Evolutionary conservation across 2,329 filamentous ascomycete species (phyloP).

Genomic region (Ophiostoma angusticollis): DNA sequence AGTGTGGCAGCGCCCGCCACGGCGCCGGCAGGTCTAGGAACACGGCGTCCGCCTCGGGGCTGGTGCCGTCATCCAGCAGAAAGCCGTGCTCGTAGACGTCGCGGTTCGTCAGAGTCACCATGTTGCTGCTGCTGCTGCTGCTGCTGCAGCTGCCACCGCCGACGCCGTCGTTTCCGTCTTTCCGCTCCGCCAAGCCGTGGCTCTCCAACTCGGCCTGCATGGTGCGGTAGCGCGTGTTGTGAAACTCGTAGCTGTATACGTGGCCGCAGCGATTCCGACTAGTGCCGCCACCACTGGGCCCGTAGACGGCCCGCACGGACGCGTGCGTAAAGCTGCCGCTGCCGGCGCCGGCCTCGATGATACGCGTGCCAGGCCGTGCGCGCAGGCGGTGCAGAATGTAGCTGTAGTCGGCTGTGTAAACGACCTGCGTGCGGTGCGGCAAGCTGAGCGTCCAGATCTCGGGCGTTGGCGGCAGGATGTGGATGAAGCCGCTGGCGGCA

Average conservation of each 20-base stretch:
- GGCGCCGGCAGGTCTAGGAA: slow-evolving; percentile 74
- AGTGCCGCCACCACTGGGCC: slow-evolving; percentile 26
- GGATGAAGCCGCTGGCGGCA: slow-evolving; percentile 58
- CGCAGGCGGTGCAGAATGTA: slow-evolving; percentile 68
- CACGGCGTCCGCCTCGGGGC: slow-evolving; percentile 54
- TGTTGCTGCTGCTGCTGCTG: too few species aligned
- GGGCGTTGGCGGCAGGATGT: slow-evolving; percentile 65
- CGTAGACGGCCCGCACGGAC: slow-evolving; percentile 61
- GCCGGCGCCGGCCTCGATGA: slow-evolving; percentile 73
- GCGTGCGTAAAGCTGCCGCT: slow-evolving; percentile 79
- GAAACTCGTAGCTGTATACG: slow-evolving; percentile 75
- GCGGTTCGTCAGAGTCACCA: slow-evolving; percentile 63
- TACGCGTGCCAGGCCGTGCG: slow-evolving; percentile 55
- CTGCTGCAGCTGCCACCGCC: too few species aligned
- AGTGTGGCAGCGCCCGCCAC: slow-evolving; percentile 65
- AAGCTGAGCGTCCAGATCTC: slow-evolving; percentile 72
- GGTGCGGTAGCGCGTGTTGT: slow-evolving; percentile 57
- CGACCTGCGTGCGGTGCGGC: slow-evolving; percentile 73
- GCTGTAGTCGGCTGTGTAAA: slow-evolving; percentile 79
- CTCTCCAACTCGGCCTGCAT: slow-evolving; percentile 56
- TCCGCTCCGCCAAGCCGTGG: slow-evolving; percentile 39
- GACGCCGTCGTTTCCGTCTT: slow-evolving; percentile 22
- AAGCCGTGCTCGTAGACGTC: slow-evolving; percentile 72
- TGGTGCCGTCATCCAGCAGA: slow-evolving; percentile 41
- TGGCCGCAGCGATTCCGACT: slow-evolving; percentile 33